Base-by-base conservation (phyloP, 129 eudicot genomes). In the Kitagawia praeruptora region DNA sequence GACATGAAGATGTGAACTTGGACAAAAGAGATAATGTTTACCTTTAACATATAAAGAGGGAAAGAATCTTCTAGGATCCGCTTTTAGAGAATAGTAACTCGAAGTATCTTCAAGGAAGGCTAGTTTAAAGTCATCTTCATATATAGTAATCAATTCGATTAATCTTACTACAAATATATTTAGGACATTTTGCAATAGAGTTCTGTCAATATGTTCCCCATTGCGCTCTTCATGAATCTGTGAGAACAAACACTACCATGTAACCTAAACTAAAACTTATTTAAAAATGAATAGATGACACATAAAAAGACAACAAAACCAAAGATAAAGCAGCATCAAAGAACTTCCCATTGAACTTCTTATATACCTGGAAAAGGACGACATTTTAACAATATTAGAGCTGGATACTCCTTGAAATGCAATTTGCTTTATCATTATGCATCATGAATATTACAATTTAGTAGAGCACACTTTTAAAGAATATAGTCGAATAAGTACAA, bases 81-180 rank as follows among this genome's bases (percentile, higher is more conserved):
- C 98, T 86, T 95, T 95, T 71, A 93, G 85, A 73, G 97, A 92
- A 85, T 95, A 95, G 76, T 95, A 92, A 67, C 91, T 82, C 67
- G 92, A 91, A 16, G 97, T 88, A 82, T 87, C 94, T 75, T 87
- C 84, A 41, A 95, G 86, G 96, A 92, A 83, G 77, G 87, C 85
- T 49, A 83, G 88, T 92, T 95, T 97, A 81, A 92, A 95, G 78
- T 95, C 96, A 75, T 82, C 90, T 77, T 95, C 98, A 74, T n/a
- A n/a, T n/a, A n/a, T 95, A 95, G 44, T 81, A 79, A 74, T 90
- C 93, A 96, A 92, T 92, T 78, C 85, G 94, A 58, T 94, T 92
- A 96, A 92, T 90, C 61, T 95, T 81, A 90, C 97, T 79, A 95
- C 98, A 86, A 88, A 95, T 82, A 95, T 95, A 80, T 95, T 97